Base-by-base conservation (phyloP, 805 yeast species). In the Starmerella potacharoeniae region DNA sequence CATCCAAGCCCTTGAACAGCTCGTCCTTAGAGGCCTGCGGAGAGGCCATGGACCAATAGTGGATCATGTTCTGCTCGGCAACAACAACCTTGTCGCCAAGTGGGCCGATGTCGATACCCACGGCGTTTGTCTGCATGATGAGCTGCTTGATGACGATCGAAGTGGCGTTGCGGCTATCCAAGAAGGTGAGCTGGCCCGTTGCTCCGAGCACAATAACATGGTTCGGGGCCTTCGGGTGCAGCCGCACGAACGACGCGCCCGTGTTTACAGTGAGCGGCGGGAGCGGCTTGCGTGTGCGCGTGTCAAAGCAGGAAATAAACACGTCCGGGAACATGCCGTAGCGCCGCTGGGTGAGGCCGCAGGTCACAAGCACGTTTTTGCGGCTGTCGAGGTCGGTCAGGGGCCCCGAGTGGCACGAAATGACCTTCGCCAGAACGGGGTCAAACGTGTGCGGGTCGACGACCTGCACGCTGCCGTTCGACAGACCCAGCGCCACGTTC, bases 261-360 rank as follows among this genome's bases (percentile, higher is more conserved):
- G 89, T 83, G 0, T 93, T 89, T 64, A 89, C 88, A 4, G 96
- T 80, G 7, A 91, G 75, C 3, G 97, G 96, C 0, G 95, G 74
- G 54, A 83, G 69, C 1, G 89, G 77, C 52, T 79, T 77, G 79
- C 86, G 73, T 55, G 81, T 77, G 58, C 95, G 76, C 34, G 87
- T 67, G 67, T 93, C 97, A 67, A 80, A 88, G 22, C 88, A 81
- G 60, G 83, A 83, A 22, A 91, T 89, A 58, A 91, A 75, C 0
- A 95, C 91, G 65, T 93, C 97, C 8, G 80, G 75, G 17, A 76
- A 69, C 54, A 74, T 74, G 49, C 82, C 81, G 51, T 80, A 78
- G 49, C 88, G 78, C 29, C 80, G 70, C 0, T 90, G 80, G 60
- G 81, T 82, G 22, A 58, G 59, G 0, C 97, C 97, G 55, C 95